A percentile compares a stretch with the other conserved stretches of the same genome.
phyloP scores from a whole-genome alignment of 2,329 filamentous ascomycete genomes.

The Epichloe brachyelytri region DNA sequence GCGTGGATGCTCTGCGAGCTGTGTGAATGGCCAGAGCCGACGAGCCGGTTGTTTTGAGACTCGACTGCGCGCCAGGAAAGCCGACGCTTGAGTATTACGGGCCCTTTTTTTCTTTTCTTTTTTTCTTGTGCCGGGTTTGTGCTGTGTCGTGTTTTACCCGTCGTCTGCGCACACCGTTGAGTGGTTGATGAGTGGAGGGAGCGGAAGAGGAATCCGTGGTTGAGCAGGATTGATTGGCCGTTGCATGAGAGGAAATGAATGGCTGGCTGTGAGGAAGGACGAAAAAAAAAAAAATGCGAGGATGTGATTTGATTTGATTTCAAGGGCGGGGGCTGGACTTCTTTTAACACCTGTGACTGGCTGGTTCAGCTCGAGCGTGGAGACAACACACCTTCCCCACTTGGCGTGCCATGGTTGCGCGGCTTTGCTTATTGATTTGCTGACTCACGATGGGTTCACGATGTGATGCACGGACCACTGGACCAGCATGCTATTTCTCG shows the following conservation, averaged over 20 bases:
- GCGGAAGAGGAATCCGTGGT: conserved; percentile 15
- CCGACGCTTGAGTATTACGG: conserved; percentile 1
- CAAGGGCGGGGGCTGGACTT: conserved; percentile 25
- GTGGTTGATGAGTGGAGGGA: conserved; percentile 22
- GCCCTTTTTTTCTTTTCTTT: conserved; percentile 6
- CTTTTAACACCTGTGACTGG: conserved; percentile 36
- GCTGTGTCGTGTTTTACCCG: conserved; percentile 4
- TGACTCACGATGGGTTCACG: conserved; percentile 6
- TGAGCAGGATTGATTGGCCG: conserved; percentile 33
- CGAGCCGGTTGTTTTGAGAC: conserved; percentile 5
- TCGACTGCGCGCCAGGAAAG: conserved; percentile 10
- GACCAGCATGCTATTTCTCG: conserved; percentile 4
- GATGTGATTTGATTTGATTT: conserved; percentile 35
- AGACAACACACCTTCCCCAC: conserved; percentile 8
- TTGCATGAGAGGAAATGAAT: conserved; percentile 20
- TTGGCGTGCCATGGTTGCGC: conserved; percentile 13
- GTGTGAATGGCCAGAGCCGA: conserved; percentile 12
- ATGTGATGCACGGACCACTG: conserved; percentile 14
- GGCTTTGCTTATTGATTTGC: conserved; percentile 19
- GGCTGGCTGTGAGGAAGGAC: conserved; percentile 20
- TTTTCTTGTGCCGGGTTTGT: conserved; percentile 7
- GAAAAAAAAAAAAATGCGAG: conserved; percentile 31
- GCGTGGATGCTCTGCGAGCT: conserved; percentile 8
- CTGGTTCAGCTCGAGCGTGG: conserved; percentile 33
- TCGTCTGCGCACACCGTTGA: conserved; percentile 11